Evolutionary conservation across 768 basidiomycete species (phyloP), one percentile per base, ranked within the genome.

Genomic region (Lentinula edodes): DNA sequence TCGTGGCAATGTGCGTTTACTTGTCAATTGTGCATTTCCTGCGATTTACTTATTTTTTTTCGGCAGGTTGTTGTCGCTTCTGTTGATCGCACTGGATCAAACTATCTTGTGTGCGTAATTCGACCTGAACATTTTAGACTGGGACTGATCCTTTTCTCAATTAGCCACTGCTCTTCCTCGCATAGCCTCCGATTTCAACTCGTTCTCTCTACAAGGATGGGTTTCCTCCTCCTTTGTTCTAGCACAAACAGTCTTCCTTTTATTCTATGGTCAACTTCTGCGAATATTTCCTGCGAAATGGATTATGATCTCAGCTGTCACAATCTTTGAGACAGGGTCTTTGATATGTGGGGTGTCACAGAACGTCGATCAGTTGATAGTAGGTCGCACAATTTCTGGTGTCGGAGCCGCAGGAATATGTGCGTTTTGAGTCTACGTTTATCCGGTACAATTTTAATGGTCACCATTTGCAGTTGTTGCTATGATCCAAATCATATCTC

Each of bases 281-380:
- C 69, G 66, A 16, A 66, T 77, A 60, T 68, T 64, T 43, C 69
- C 72, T 2, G 70, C 72, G 10, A 77, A 77, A 63, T 68, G 60
- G 56, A 68, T 72, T 15, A 61, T 66, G 18, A 28, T 61, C 3
- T 53, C 43, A 28, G 15, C 63, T 12, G 53, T 63, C 9, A 15
- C 41, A 10, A 64, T 80, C 57, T 81, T 81, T 64, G 81, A 82
- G 61, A 62, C 78, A 32, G 81, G 81, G 3, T 75, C 73, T 5
- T 64, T 76, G 10, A 64, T 79, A 41, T 80, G 77, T 64, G 80
- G 74, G 20, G 67, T 72, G 18, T 62, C 70, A 18, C 64, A 62
- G 6, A 64, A 57, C 46, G 62, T 73, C 18, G 63, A 66, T 46
- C 54, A 66, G 23, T 61, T 77, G 15, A 76, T 77, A 50, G 69